These are phyloP conservation scores for Lobulomyces angularis DNA, from an alignment of 192 early-diverging fungal species.

Conservation along the genomic window DNA sequence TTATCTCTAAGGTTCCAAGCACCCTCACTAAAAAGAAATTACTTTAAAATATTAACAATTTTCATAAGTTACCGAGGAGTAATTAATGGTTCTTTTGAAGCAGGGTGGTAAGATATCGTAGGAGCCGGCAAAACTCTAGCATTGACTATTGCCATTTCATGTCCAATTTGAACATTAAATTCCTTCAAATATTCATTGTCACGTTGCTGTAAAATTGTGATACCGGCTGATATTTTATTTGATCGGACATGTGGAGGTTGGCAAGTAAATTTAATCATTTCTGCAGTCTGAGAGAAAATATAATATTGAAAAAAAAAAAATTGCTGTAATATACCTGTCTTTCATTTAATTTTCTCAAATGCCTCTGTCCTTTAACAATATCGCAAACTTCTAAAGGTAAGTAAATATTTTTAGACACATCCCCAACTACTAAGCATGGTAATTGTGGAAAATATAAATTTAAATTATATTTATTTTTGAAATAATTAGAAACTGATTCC, in stretches of 20 bases:
- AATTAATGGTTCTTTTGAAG: slow-evolving; percentile 46
- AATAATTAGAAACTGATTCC: slow-evolving; percentile 68
- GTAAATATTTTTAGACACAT: slow-evolving; percentile 43
- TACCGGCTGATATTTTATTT: slow-evolving; percentile 67
- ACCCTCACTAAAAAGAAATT: too few relatives aligned
- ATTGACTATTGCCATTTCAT: slow-evolving; percentile 53
- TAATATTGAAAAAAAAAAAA: slow-evolving; percentile 2
- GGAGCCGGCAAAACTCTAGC: slow-evolving; percentile 72
- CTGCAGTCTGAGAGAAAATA: slow-evolving; percentile 52
- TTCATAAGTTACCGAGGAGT: too few relatives aligned
- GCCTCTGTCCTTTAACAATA: slow-evolving; percentile 70
- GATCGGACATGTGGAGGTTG: slow-evolving; percentile 70
- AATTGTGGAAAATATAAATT: slow-evolving; percentile 62
- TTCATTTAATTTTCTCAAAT: slow-evolving; percentile 71
- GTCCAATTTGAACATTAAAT: slow-evolving; percentile 60
- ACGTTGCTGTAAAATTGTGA: slow-evolving; percentile 52
- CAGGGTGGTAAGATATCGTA: slow-evolving; percentile 55
- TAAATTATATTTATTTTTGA: slow-evolving; percentile 57
- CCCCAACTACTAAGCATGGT: slow-evolving; percentile 60
- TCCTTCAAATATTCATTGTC: slow-evolving; percentile 62
- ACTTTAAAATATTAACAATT: too few relatives aligned
- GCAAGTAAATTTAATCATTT: slow-evolving; percentile 92
- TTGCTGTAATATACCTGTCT: slow-evolving; percentile 24
- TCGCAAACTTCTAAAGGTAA: slow-evolving; percentile 88
- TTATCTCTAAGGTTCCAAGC: slow-evolving; percentile 82